Evolutionary conservation across 805 yeast genomes (phyloP).

Genomic region (Wickerhamomyces bovis): DNA sequence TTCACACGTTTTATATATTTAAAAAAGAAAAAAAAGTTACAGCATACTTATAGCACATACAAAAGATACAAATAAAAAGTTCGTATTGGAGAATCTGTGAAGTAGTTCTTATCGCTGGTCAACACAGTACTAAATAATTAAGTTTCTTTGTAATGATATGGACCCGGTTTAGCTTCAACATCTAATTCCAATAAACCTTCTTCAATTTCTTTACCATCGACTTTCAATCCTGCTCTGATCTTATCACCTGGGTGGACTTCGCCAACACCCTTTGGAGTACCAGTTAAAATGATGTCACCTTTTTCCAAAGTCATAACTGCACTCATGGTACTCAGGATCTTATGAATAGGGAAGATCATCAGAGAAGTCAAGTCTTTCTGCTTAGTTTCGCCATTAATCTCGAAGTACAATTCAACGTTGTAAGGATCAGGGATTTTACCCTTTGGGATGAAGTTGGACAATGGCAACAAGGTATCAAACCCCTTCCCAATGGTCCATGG

Average conservation of each 20-base stretch:
- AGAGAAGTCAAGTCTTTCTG: slow-evolving; percentile 74
- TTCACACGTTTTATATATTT: not conserved
- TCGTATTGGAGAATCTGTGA: not conserved
- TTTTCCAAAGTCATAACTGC: slow-evolving; percentile 85
- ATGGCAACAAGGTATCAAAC: slow-evolving; percentile 90
- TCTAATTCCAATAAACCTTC: slow-evolving; percentile 32
- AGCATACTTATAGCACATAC: not conserved
- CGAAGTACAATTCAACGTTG: slow-evolving; percentile 54
- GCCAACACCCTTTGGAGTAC: slow-evolving; percentile 99
- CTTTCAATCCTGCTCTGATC: slow-evolving; percentile 55
- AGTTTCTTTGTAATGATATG: slow-evolving; percentile 47
- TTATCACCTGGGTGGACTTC: slow-evolving; percentile 70
- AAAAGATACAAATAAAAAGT: not conserved
- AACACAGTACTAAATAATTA: too few species aligned
- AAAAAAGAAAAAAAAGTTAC: not conserved
- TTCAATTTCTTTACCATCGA: slow-evolving; percentile 50
- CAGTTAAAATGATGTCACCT: slow-evolving; percentile 89
- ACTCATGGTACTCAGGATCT: slow-evolving; percentile 74
- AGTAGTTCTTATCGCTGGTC: not conserved
- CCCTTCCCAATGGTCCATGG: slow-evolving; percentile 98
- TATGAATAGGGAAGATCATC: slow-evolving; percentile 86
- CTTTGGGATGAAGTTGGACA: slow-evolving; percentile 70
- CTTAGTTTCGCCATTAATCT: slow-evolving; percentile 61
- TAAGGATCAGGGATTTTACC: slow-evolving; percentile 64
- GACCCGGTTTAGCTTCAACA: slow-evolving; percentile 47